These are phyloP conservation scores for Pyrenophora graminea DNA, from an alignment of 2,329 filamentous ascomycete genomes.

Conservation along the genomic window DNA sequence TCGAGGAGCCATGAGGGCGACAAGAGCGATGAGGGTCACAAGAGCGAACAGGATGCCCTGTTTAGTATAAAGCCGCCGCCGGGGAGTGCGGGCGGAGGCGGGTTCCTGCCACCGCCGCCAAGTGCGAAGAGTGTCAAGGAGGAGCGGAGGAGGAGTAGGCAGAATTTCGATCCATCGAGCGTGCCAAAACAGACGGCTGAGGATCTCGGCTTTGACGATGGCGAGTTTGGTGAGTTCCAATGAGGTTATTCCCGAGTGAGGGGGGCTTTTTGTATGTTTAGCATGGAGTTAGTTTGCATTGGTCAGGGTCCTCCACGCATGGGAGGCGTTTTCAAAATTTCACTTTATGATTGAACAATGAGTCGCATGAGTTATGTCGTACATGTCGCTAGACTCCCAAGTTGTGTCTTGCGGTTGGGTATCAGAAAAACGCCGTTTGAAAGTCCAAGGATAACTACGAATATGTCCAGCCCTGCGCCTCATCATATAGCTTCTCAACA, in stretches of 20 bases:
- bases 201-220: slow-evolving; percentile 82
- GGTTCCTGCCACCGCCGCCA: slow-evolving; percentile 68
- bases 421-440: slow-evolving; percentile 1
- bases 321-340: slow-evolving; percentile 19
- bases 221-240: slow-evolving; percentile 83
- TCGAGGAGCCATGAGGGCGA: slow-evolving; percentile 46
- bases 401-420: background rate
- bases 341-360: background rate
- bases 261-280: slow-evolving; percentile 14
- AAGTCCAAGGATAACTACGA: background rate
- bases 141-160: slow-evolving; percentile 60
- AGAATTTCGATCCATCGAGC: slow-evolving; percentile 40
- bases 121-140: slow-evolving; percentile 65
- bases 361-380: background rate
- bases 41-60: slow-evolving; percentile 53
- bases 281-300: slow-evolving; percentile 25
- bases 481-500: slow-evolving; percentile 70
- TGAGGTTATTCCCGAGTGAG: slow-evolving; percentile 28
- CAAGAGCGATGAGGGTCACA: slow-evolving; percentile 39
- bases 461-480: slow-evolving; percentile 36
- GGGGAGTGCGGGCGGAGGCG: slow-evolving; percentile 37
- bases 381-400: background rate
- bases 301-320: slow-evolving; percentile 19
- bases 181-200: slow-evolving; percentile 47
- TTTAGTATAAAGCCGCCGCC: slow-evolving; percentile 79